Base-by-base conservation (phyloP, 2,329 filamentous ascomycete species). In the Chrysoporthe cubensis region DNA sequence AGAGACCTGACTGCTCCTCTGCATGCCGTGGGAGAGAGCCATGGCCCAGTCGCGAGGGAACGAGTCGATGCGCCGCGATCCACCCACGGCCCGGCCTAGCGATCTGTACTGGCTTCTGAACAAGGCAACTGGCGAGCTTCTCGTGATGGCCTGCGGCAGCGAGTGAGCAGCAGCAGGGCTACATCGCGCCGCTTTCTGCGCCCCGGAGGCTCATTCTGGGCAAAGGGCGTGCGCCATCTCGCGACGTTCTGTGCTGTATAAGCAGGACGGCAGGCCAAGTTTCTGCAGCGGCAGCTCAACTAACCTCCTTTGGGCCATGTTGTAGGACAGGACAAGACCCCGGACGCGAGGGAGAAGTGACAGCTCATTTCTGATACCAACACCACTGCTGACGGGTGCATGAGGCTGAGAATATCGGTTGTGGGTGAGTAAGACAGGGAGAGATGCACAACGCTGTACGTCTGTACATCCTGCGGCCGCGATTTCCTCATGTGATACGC, bases 401-500 rank as follows among this genome's bases (percentile, higher is more conserved):
- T 69, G 67, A 69, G 67, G 67, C 67, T 69, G 67, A 69, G 65
- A 69, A 60, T 52, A 56, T 50, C 21, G 43, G 11, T 37, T 66
- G 43, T 26, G 59, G 37, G 37, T 37, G n/a, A 58, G 67, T 65
- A 34, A 65, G 43, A 69, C 65, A 69, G 21, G 13, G 48, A 32
- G 50, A 54, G 26, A 40, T 34, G 32, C 46, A 48, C 50, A 34
- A 32, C 11, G 32, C 11, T 54, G 37, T 40, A 40, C 4, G 44
- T 4, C 44, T 37, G 40, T 62, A 54, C 62, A 40, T 37, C 48
- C 34, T 64, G 57, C 57, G 43, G 37, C 18, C 56, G 34, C 8
- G 43, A 42, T 64, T 16, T 54, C 4, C 54, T 62, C 61, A 66
- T 67, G 58, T 69, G 67, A 67, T 64, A 44, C 64, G 61, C 50